Base-by-base conservation (phyloP, 2,329 filamentous ascomycete species). In the Hypoxylon sp. region DNA sequence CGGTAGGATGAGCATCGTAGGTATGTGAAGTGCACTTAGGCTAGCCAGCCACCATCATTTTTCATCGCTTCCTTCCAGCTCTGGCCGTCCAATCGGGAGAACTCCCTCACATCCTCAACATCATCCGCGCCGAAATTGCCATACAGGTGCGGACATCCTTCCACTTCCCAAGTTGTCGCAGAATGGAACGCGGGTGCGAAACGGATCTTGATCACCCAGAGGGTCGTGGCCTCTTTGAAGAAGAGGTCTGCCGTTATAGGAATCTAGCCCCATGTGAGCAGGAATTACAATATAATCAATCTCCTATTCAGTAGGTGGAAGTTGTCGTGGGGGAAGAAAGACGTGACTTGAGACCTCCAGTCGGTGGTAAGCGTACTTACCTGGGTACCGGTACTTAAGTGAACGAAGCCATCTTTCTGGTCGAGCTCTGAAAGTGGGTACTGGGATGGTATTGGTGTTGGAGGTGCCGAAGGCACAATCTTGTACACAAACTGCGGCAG, bases 361-460 rank as follows among this genome's bases (percentile, higher is more conserved):
- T 6, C 28, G 28, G 5, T 14, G 13, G 14, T 28, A 23, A 17
- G 38, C 52, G 13, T 11, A 25, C 75, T 72, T 74, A 86, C 86
- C 80, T 90, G 88, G 38, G 78, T 78, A 1, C 84, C 81, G 0
- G 84, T 86, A 74, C 87, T 90, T 14, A 90, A 76, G 71, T 90
- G 88, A 32, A 90, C 80, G 77, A 88, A 90, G 52, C 87, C 87
- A 74, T 90, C 88, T 36, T 85, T 82, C 69, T 79, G 77, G 76
- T 90, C 88, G 48, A 90, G 84, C 34, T 86, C 84, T 11, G 88
- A 90, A 65, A 87, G 81, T 13, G 88, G 87, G 58, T 87, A 86
- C 63, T 81, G 78, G 1, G 79, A 75, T 2, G 88, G 88, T 36
- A 90, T 80, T 1, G 86, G 85, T 21, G 82, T 78, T 6, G 83